Conservation (phyloP, 805 yeast species). For the Sungouiozyma ichnusensis region DNA sequence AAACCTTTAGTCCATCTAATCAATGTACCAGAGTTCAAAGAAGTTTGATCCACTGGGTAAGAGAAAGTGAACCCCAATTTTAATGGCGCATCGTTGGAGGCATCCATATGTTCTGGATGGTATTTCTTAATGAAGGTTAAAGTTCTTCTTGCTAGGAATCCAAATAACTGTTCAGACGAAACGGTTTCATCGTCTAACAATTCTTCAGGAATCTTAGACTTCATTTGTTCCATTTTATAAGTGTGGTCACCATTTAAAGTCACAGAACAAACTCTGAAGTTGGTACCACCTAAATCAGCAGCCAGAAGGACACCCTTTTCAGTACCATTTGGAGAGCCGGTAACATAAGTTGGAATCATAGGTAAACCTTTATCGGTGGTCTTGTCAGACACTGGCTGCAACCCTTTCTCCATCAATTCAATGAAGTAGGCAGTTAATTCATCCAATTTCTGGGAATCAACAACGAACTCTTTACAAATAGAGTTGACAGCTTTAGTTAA, state of each 20-base stretch:
- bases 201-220: slow-evolving; percentile 69
- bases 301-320: slow-evolving; percentile 80
- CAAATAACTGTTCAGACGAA: slow-evolving; percentile 56
- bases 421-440: slow-evolving; percentile 41
- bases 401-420: slow-evolving; percentile 50
- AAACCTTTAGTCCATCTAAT: slow-evolving; percentile 97
- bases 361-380: slow-evolving; percentile 45
- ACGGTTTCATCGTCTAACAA: slow-evolving; percentile 46
- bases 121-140: slow-evolving; percentile 52
- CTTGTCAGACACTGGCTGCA: slow-evolving; percentile 21
- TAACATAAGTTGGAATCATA: slow-evolving; percentile 90
- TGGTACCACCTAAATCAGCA: slow-evolving; percentile 94
- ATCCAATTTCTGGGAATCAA: slow-evolving; percentile 18
- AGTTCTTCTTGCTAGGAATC: slow-evolving; percentile 63
- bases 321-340: slow-evolving; percentile 75
- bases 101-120: slow-evolving; percentile 37
- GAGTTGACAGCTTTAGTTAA: slow-evolving; percentile 19
- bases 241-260: slow-evolving; percentile 65
- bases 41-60: slow-evolving; percentile 84
- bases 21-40: slow-evolving; percentile 65
- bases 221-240: slow-evolving; percentile 62
- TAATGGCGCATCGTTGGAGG: slow-evolving; percentile 26
- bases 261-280: slow-evolving; percentile 89
- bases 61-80: slow-evolving; percentile 90
- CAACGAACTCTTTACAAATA: slow-evolving; percentile 20